Evolutionary conservation across 352 stramenopile species (phyloP).

Genomic region (Pythium brassicae): DNA sequence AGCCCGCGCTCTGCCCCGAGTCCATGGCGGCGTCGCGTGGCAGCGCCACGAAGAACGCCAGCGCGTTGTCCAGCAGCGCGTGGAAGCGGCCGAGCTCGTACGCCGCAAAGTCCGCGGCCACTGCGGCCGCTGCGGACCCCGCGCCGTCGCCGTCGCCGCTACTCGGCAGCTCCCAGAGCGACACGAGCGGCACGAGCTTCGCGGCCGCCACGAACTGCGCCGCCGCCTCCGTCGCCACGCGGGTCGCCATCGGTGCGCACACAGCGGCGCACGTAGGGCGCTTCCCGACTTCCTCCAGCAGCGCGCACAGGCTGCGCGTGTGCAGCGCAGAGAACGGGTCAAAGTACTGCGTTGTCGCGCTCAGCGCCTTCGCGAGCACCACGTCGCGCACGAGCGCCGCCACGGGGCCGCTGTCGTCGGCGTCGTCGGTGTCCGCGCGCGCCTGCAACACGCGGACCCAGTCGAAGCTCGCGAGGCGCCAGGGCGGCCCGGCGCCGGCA

Average conservation of each 20-base stretch:
- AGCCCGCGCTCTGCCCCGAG: constrained; percentile 27
- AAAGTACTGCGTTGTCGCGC: constrained; percentile 38
- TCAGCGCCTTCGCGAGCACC: constrained; percentile 32
- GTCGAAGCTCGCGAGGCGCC: constrained; percentile 34
- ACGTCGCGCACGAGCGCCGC: constrained; percentile 50
- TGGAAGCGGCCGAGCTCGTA: constrained; percentile 51
- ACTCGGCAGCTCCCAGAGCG: constrained; percentile 20
- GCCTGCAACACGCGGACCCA: constrained; percentile 52
- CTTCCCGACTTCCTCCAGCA: constrained; percentile 51
- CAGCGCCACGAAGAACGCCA: constrained; percentile 61
- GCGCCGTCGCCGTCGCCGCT: not conserved
- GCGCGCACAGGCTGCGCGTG: constrained; percentile 35
- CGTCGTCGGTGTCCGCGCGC: not conserved
- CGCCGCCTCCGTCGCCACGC: constrained; percentile 24
- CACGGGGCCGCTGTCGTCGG: constrained; percentile 21
- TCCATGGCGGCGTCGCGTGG: constrained; percentile 15
- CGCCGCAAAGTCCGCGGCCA: constrained; percentile 15
- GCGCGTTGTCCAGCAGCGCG: constrained; percentile 54
- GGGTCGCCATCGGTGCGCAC: constrained; percentile 23
- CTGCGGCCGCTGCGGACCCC: too few relatives aligned
- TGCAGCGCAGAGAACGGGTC: constrained; percentile 59
- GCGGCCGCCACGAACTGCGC: constrained; percentile 27
- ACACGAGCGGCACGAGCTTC: constrained; percentile 40
- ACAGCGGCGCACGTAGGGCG: constrained; percentile 19
- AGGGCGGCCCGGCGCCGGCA: constrained; percentile 7